Conservation (phyloP, 768 basidiomycete species). For the Tricholoma flavovirens region DNA sequence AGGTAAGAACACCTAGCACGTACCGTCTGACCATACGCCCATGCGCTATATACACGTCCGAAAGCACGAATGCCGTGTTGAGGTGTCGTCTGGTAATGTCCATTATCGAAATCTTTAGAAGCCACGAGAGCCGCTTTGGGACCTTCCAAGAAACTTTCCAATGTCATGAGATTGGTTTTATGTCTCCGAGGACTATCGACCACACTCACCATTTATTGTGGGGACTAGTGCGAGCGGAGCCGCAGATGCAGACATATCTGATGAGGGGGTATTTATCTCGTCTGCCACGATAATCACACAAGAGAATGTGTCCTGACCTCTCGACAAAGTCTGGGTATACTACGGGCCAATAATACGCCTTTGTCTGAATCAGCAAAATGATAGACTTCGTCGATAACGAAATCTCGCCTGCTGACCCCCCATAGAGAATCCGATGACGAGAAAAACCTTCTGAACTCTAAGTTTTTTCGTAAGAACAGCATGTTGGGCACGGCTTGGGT, state of each 20-base stretch:
- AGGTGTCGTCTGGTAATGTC: constrained; percentile 44
- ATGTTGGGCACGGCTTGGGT: constrained; percentile 45
- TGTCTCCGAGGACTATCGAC: background rate
- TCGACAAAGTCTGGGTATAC: constrained; percentile 51
- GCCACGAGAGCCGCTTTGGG: constrained; percentile 48
- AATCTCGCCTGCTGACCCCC: constrained; percentile 42
- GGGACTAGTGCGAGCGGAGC: constrained; percentile 49
- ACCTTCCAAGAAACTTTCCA: constrained; percentile 49
- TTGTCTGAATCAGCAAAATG: background rate
- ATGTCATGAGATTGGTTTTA: background rate
- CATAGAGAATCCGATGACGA: constrained; percentile 56
- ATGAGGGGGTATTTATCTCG: background rate
- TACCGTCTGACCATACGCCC: constrained; percentile 55
- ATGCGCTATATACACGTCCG: constrained; percentile 49
- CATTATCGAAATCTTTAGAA: constrained; percentile 50
- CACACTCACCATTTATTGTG: constrained; percentile 40
- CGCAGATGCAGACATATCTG: constrained; percentile 47
- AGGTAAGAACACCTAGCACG: constrained; percentile 8
- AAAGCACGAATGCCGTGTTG: constrained; percentile 50
- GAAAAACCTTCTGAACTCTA: constrained; percentile 37
- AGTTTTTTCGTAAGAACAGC: constrained; percentile 44
- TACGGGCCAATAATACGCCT: constrained; percentile 55
- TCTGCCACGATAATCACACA: background rate
- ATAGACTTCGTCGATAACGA: background rate
- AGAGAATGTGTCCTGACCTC: constrained; percentile 23